phyloP scores from a whole-genome alignment of 2,329 filamentous ascomycete genomes.

The Beauveria sp. region DNA sequence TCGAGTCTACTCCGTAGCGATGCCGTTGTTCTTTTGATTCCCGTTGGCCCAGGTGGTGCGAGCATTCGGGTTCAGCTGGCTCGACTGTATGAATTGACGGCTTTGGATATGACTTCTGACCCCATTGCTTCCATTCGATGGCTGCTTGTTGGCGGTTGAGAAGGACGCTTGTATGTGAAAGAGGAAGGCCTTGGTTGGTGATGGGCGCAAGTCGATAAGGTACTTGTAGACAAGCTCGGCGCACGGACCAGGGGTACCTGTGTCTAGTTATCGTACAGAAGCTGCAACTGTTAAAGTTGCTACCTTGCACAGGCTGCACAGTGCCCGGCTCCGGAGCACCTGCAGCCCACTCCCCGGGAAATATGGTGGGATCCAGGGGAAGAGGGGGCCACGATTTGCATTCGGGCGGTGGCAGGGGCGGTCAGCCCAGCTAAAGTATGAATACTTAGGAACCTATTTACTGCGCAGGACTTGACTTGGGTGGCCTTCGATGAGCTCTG shows the following conservation, averaged over 20 bases:
- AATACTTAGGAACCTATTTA: neutral
- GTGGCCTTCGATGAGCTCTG: constrained; percentile 9
- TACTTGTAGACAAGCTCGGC: neutral
- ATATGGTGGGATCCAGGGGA: constrained; percentile 10
- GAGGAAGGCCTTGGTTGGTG: too few relatives aligned
- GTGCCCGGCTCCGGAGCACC: neutral
- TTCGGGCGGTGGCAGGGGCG: constrained; percentile 9
- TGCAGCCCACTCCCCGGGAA: constrained; percentile 8
- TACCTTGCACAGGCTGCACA: neutral
- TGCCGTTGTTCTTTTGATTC: too few relatives aligned
- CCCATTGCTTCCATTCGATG: too few relatives aligned
- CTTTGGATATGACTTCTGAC: too few relatives aligned
- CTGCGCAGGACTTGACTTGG: neutral
- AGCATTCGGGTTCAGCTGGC: too few relatives aligned
- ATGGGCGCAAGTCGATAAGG: neutral
- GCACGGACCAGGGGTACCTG: constrained; percentile 6
- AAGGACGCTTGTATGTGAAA: too few relatives aligned
- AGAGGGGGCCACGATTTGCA: neutral
- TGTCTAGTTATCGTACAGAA: too few relatives aligned
- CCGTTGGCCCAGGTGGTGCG: too few relatives aligned
- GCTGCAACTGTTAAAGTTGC: neutral
- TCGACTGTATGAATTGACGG: too few relatives aligned
- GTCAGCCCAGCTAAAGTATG: neutral
- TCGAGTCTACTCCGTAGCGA: neutral
- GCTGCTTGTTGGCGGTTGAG: too few relatives aligned